Base-by-base conservation (phyloP, 371 early-diverging fungal genomes). In the Blakeslea trispora region DNA sequence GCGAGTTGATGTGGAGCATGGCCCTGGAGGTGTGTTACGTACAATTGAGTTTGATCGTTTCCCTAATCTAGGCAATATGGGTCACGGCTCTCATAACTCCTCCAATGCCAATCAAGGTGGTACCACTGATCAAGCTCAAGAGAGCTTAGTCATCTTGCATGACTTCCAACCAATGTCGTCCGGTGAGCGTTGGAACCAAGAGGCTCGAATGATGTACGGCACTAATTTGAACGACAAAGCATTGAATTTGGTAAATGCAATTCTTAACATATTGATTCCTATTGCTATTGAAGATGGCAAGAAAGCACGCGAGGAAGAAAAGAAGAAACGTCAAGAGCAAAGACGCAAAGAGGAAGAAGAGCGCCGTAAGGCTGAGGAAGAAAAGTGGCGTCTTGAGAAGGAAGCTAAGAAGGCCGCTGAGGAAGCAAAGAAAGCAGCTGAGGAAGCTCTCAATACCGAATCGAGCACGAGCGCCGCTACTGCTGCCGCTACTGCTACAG, bases 111-210 rank as follows among this genome's bases (percentile, higher is more conserved):
- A 9, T 14, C 37, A 11, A 1, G 47, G 40, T 14, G 13, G 6
- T 15, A 3, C 34, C 0, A 49, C 54, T 17, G 58, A 67, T 37
- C 71, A 71, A 21, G 56, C 54, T 2, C 63, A 69, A 28, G 81
- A 82, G 32, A 70, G 81, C 31, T 67, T 85, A 40, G 57, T 81
- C 4, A 71, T 84, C 4, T 75, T 88, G 9, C 85, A 89, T 46
- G 84, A 86, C 28, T 91, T 88, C 69, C 81, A 78, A 44, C 91
- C 92, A 5, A 74, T 87, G 80, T 74, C 85, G 4, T 89, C 92
- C 1, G 56, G 76, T 15, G 92, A 94, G 61, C 85, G 97, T 1
- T 96, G 96, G 96, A 77, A 82, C 19, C 92, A 95, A 66, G 95
- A 95, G 69, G 88, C 86, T 14, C 84, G 88, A 11, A 80, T 94